Evolutionary conservation across 331 rosid genomes (phyloP), one percentile per base, ranked within the genome.

Genomic region (Phaseolus coccineus): DNA sequence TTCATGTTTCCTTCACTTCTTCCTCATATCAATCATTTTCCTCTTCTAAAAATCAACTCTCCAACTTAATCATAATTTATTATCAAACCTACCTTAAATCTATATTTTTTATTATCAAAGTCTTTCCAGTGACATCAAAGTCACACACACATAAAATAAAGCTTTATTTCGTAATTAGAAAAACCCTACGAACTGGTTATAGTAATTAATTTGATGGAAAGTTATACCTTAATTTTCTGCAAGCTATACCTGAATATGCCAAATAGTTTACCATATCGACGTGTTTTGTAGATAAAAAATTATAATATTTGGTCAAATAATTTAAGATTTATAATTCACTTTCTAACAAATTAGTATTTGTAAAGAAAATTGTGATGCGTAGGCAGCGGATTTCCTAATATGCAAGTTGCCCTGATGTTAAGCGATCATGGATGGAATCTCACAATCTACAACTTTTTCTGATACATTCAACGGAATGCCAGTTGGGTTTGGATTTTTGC

Each of bases 401-500:
- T 74, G 65, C 52, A 84, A 87, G 84, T 82, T 73, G 88, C 80
- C 15, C 22, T 64, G 69, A 68, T 53, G 50, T 64, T 57, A 16
- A 69, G 69, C 47, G 72, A 69, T 80, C 74, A 31, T 81, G 80
- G 87, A 31, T 81, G 80, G 87, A 86, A 90, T 89, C 91, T 73
- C 72, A 50, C 77, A 83, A 88, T 81, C 63, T 74, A 83, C 14
- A 59, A 59, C 66, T 81, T 70, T 52, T 80, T 33, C 80, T 68
- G 89, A 87, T 86, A 80, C 87, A 80, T 83, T 92, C 91, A 82
- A 77, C 73, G 90, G 82, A 81, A 87, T 89, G 91, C 86, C 87
- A 87, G 93, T 53, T 86, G 88, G 89, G 79, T 79, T 80, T 82
- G 77, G 66, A 84, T 77, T 84, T 63, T 77, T 76, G 19, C 64